phyloP scores from a whole-genome alignment of 805 yeast genomes.

The Myxozyma kluyveri region DNA sequence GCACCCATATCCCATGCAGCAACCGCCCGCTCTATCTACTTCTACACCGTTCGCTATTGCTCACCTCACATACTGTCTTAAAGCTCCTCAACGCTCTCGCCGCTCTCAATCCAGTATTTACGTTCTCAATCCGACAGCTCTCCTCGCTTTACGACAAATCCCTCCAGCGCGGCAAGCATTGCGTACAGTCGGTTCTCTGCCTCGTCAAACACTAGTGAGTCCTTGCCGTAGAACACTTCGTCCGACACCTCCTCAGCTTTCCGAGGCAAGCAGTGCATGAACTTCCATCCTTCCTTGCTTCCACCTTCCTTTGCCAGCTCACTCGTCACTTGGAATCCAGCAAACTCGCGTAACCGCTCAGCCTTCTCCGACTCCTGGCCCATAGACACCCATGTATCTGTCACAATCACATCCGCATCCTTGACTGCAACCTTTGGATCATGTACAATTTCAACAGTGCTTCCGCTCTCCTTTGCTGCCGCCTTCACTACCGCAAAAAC shows the following conservation, averaged over 20 bases:
- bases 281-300: constrained; percentile 68
- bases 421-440: constrained; percentile 74
- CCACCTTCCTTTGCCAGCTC: constrained; percentile 59
- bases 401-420: constrained; percentile 77
- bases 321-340: constrained; percentile 78
- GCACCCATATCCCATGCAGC: no score
- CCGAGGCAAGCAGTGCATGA: constrained; percentile 98
- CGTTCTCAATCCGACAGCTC: constrained; percentile 5
- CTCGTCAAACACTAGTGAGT: constrained; percentile 86
- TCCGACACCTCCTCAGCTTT: constrained; percentile 92
- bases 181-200: constrained; percentile 96
- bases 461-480: constrained; percentile 25
- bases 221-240: constrained; percentile 81
- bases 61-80: no score
- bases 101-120: no score
- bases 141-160: constrained; percentile 65
- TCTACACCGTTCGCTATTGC: no score
- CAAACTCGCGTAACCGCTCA: constrained; percentile 72
- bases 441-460: constrained; percentile 55
- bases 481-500: constrained; percentile 55
- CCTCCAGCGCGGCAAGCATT: constrained; percentile 90
- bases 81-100: no score
- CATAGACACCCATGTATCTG: constrained; percentile 98
- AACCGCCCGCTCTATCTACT: no score
- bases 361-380: constrained; percentile 85